Evolutionary conservation across 1,139 yeast genomes (phyloP), one percentile per base, ranked within the genome.

Genomic region (Pichia inconspicua): DNA sequence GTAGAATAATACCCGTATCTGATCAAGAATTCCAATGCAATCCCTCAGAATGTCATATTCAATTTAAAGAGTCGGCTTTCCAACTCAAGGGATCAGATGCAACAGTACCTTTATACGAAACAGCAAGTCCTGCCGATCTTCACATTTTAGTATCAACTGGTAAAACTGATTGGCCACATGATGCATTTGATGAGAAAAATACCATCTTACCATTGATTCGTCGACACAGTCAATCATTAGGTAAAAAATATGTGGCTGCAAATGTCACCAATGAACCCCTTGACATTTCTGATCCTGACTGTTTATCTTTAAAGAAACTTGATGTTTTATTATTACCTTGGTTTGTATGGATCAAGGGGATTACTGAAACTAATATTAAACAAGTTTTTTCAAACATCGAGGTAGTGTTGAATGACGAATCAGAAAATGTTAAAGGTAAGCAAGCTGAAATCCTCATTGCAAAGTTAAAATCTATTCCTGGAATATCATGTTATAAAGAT

Each of bases 131-230:
- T 2, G 80, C 79, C 50, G 83, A 80, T 7, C 61, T 84, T 25
- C 97, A 90, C 57, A 69, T 88, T 32, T 66, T 89, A 19, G 81
- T 90, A 0, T 82, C 96, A 2, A 88, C 97, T 0, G 95, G 94
- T 14, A 80, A 82, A 57, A 64, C 77, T 1, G 96, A 92, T 66
- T 92, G 98, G 97, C 70, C 67, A 7, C 94, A 80, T 53, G 84
- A 84, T 60, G 88, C 95, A 12, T 67, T 75, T 10, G 54, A 50
- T n/a, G 50, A 50, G 27, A 73, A 75, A 2, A 72, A 82, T 0
- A 47, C 53, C 7, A 71, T 88, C 35, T 76, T 84, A 37, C 41
- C 42, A n/a, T 32, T 32, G 15, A 30, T 54, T 17, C 36, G 32
- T 14, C 6, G n/a, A 10, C 19, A 46, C 5, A 43, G 48, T 4